Percentiles rank a stretch among this genome's conserved stretches.
These are phyloP conservation scores for Geotrichum europaeum DNA, from an alignment of 1,139 yeast genomes.

Conservation along the genomic window DNA sequence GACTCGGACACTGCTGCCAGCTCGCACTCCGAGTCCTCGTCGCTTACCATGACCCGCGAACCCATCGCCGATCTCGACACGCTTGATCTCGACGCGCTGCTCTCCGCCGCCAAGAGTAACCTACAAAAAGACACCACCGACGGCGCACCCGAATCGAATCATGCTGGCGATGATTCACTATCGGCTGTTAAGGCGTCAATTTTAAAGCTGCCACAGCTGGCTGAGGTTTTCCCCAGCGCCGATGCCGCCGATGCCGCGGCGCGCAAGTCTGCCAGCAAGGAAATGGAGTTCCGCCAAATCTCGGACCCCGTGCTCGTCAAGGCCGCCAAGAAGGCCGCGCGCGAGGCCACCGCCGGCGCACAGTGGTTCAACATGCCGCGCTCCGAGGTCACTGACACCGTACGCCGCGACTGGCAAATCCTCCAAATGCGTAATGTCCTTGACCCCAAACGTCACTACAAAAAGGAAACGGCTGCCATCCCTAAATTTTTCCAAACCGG, in stretches of 20 bases:
- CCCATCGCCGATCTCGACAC: conserved; percentile 14
- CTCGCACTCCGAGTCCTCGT: conserved; percentile 15
- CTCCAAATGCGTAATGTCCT: conserved; percentile 83
- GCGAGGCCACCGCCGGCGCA: conserved; percentile 43
- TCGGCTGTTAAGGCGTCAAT: conserved; percentile 10
- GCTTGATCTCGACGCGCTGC: conserved; percentile 16
- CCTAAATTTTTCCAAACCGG: conserved; percentile 88
- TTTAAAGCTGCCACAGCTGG: conserved; percentile 15
- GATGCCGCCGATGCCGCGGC: neutral
- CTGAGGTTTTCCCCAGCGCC: conserved; percentile 6
- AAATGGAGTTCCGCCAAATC: conserved; percentile 33
- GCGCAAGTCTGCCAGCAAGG: conserved; percentile 14
- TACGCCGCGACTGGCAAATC: conserved; percentile 71
- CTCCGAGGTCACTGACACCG: conserved; percentile 65
- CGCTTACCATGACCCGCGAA: conserved; percentile 12
- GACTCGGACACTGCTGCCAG: conserved; percentile 14
- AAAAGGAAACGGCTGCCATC: conserved; percentile 72
- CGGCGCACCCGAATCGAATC: neutral
- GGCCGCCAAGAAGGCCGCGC: conserved; percentile 22
- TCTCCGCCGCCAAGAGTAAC: conserved; percentile 14
- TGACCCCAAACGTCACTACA: conserved; percentile 94
- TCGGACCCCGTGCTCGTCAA: conserved; percentile 47
- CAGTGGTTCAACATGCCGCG: conserved; percentile 84
- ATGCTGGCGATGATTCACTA: neutral
- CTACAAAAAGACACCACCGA: neutral